Percentiles rank a stretch among this genome's conserved stretches.
phyloP scores from a whole-genome alignment of 2,329 filamentous ascomycete species.

The Paramyrothecium roridum region DNA sequence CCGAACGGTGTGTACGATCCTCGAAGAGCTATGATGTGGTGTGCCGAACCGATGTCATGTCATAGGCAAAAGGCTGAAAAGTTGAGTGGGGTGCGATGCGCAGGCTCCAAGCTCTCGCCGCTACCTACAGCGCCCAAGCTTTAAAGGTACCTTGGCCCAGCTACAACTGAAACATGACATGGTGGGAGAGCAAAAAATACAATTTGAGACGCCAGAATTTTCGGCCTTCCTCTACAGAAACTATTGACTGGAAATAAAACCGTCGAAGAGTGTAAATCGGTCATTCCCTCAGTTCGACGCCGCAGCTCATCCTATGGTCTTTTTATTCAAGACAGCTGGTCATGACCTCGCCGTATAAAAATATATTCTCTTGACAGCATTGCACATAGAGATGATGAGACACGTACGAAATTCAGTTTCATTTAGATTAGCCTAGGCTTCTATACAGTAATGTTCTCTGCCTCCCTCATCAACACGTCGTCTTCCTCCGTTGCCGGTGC shows the following conservation, averaged over 20 bases:
- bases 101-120: not conserved
- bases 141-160: not conserved
- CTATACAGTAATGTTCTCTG: constrained; percentile 22
- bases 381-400: constrained; percentile 8
- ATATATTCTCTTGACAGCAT: no score
- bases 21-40: not conserved
- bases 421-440: constrained; percentile 34
- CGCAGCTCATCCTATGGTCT: no score
- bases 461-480: constrained; percentile 26
- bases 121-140: not conserved
- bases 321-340: no score
- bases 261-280: no score
- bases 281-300: no score
- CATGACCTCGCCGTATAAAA: no score
- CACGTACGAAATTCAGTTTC: constrained; percentile 30
- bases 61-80: constrained; percentile 1
- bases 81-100: constrained; percentile 3
- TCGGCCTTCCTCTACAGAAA: no score
- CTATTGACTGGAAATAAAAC: no score
- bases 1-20: not conserved
- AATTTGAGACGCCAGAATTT: no score
- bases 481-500: constrained; percentile 38
- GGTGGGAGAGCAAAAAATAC: no score
- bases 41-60: not conserved
- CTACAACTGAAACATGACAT: not conserved